Percentiles rank a stretch among this genome's conserved stretches.
Evolutionary conservation across 192 early-diverging fungal species (phyloP).

Genomic region (Umbelopsis isabellina): DNA sequence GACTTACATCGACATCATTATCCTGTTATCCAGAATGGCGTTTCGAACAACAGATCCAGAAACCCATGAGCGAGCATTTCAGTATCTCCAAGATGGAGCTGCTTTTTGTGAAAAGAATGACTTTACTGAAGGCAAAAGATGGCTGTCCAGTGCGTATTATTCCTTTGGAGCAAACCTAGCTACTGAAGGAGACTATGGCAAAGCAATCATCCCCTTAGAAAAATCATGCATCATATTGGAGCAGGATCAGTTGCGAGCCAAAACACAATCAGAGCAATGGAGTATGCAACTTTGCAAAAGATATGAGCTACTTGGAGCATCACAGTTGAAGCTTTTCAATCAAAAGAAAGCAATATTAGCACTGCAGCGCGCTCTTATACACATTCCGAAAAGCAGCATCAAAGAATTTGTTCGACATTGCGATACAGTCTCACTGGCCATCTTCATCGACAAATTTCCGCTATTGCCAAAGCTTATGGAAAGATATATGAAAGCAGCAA

Average conservation of each 20-base stretch:
- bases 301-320: constrained; percentile 48
- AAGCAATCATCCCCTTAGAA: constrained; percentile 44
- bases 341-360: neutral
- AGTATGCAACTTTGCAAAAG: constrained; percentile 45
- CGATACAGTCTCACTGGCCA: neutral
- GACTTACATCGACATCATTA: constrained; percentile 33
- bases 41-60: constrained; percentile 24
- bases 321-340: constrained; percentile 3
- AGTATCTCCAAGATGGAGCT: constrained; percentile 36
- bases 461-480: constrained; percentile 35
- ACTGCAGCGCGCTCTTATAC: neutral
- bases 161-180: constrained; percentile 48
- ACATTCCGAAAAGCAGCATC: constrained; percentile 19
- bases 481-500: constrained; percentile 28
- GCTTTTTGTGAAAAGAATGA: constrained; percentile 27
- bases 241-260: constrained; percentile 25
- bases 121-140: constrained; percentile 48
- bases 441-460: constrained; percentile 20
- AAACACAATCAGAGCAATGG: constrained; percentile 25
- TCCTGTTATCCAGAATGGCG: constrained; percentile 30
- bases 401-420: constrained; percentile 24
- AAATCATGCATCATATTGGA: constrained; percentile 40
- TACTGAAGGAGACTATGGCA: constrained; percentile 27
- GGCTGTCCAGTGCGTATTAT: constrained; percentile 57
- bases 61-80: constrained; percentile 29